A percentile compares a stretch with the other conserved stretches of the same genome.
These are phyloP conservation scores for Penicillium simplicissimum DNA, from an alignment of 495 filamentous ascomycete species.

Conservation along the genomic window DNA sequence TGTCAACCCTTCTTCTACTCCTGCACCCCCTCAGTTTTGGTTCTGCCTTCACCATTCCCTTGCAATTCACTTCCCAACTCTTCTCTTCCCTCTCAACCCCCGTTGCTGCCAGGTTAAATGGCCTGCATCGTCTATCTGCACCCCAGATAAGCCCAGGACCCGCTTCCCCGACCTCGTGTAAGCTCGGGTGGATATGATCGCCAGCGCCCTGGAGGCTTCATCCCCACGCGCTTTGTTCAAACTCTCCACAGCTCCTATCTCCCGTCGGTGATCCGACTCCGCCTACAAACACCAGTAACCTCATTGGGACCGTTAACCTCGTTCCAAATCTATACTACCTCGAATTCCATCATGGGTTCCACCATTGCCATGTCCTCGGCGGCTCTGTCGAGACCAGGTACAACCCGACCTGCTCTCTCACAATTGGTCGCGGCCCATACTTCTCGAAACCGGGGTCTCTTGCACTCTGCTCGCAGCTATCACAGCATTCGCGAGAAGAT, in stretches of 20 bases:
- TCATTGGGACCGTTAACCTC: not conserved
- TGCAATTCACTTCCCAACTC: not conserved
- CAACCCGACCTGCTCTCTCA: constrained; percentile 15
- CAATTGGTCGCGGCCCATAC: constrained; percentile 12
- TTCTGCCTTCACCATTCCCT: not conserved
- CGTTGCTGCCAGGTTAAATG: constrained; percentile 1
- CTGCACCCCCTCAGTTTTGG: not conserved
- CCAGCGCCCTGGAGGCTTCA: constrained; percentile 8
- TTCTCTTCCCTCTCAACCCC: not conserved
- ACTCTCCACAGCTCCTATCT: not conserved
- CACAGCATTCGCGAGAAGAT: constrained; percentile 15
- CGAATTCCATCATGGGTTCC: constrained; percentile 23
- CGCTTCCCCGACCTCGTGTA: constrained; percentile 9
- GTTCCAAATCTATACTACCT: not conserved
- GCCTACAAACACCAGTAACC: not conserved
- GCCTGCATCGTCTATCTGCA: constrained; percentile 5
- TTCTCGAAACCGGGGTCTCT: constrained; percentile 15
- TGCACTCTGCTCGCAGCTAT: constrained; percentile 16
- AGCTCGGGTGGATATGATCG: constrained; percentile 25
- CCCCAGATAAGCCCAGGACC: constrained; percentile 11
- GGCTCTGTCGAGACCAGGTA: constrained; percentile 7
- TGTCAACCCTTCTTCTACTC: constrained; percentile 2
- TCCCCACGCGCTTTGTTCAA: constrained; percentile 9
- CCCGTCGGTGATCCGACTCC: not conserved
- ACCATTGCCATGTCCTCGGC: constrained; percentile 16